Conservation (phyloP, 352 stramenopile species). For the Peronospora belbahrii region DNA sequence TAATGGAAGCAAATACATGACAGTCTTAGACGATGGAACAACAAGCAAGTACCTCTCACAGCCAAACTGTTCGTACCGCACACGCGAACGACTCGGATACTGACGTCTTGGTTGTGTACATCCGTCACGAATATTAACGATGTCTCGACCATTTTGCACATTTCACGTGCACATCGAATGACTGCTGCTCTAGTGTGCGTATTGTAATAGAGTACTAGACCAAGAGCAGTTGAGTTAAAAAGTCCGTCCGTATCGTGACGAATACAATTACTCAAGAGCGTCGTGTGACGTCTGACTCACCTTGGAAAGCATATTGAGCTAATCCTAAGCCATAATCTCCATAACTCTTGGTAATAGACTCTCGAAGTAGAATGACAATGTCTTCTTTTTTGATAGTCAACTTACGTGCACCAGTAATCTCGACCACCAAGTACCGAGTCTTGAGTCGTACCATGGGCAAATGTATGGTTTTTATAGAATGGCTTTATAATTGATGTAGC, state of each 20-base stretch:
- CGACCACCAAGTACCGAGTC: constrained; percentile 65
- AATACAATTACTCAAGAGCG: neutral
- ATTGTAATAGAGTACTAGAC: constrained; percentile 59
- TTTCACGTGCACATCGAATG: constrained; percentile 57
- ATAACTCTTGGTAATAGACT: constrained; percentile 60
- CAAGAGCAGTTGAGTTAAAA: too few relatives aligned
- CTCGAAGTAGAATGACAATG: constrained; percentile 42
- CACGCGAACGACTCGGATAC: constrained; percentile 51
- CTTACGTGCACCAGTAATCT: constrained; percentile 40
- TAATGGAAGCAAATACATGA: constrained; percentile 13
- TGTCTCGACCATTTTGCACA: constrained; percentile 67
- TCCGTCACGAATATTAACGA: constrained; percentile 69
- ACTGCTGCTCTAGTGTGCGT: constrained; percentile 40
- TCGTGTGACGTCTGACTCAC: constrained; percentile 24
- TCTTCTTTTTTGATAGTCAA: constrained; percentile 53
- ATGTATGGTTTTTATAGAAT: too few relatives aligned
- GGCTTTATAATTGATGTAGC: too few relatives aligned
- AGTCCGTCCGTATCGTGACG: neutral
- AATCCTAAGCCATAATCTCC: constrained; percentile 59
- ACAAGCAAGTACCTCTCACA: neutral
- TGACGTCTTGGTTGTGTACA: constrained; percentile 48
- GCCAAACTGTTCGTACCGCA: constrained; percentile 41
- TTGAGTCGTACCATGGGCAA: constrained; percentile 67
- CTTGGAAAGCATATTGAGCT: constrained; percentile 75
- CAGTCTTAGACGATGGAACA: neutral